Percentiles rank a stretch among this genome's conserved stretches.
These are phyloP conservation scores for Melanomma pulvis-pyrius DNA, from an alignment of 495 filamentous ascomycete genomes.

Conservation along the genomic window DNA sequence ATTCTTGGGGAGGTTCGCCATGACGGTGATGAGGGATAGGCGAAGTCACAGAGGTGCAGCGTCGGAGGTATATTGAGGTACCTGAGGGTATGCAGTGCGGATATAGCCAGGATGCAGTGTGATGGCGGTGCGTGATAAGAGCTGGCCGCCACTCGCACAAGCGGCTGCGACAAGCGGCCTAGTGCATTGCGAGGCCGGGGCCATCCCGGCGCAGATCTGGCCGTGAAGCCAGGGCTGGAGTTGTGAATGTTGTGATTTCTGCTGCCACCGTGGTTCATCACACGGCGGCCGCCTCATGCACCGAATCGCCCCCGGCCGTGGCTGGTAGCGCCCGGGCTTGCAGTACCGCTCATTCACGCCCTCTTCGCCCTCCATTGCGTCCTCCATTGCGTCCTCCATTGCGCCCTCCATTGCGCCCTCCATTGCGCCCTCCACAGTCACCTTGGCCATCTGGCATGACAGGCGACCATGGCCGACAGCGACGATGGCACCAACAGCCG, in stretches of 20 bases:
- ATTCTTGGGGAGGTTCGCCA: constrained; percentile 60
- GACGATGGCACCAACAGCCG: constrained; percentile 24
- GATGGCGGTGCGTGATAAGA: constrained; percentile 1
- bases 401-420: no score
- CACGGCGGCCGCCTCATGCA: constrained; percentile 12
- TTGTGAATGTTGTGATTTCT: not conserved
- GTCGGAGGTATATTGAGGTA: constrained; percentile 15
- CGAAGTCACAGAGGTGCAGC: constrained; percentile 18
- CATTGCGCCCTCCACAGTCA: not conserved
- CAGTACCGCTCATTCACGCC: not conserved
- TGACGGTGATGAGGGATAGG: constrained; percentile 14
- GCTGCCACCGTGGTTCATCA: constrained; percentile 6
- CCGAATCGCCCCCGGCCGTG: not conserved
- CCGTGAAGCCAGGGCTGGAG: not conserved
- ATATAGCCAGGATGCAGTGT: constrained; percentile 12
- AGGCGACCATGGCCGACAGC: constrained; percentile 20
- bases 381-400: no score
- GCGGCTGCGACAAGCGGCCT: not conserved
- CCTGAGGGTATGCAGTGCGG: not conserved
- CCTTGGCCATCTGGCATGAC: constrained; percentile 3
- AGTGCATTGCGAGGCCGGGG: constrained; percentile 5
- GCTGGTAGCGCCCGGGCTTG: not conserved
- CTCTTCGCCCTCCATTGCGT: no score
- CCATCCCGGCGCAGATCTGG: constrained; percentile 5
- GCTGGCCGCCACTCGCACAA: not conserved